These are phyloP conservation scores for Cymbidium sinense DNA, from an alignment of 106 monocot genomes.

Conservation along the genomic window DNA sequence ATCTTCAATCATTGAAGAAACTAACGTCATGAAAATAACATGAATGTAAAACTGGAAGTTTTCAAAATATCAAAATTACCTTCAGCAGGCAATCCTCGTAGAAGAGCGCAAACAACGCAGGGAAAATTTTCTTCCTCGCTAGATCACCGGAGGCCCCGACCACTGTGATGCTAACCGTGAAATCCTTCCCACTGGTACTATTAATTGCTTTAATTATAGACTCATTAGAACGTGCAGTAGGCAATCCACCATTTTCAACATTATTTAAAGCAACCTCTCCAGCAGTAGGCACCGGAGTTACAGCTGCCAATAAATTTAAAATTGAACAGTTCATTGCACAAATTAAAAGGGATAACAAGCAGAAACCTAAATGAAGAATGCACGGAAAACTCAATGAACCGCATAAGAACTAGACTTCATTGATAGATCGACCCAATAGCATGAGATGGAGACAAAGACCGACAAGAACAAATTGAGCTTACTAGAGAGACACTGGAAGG, in stretches of 20 bases:
- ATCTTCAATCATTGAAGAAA: neutral
- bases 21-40: neutral
- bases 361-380: neutral
- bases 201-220: slow-evolving; percentile 4
- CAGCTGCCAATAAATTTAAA: slow-evolving; percentile 12
- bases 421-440: neutral
- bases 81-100: slow-evolving; percentile 90
- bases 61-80: slow-evolving; percentile 25
- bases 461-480: neutral
- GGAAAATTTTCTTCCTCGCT: slow-evolving; percentile 96
- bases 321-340: neutral
- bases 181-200: slow-evolving; percentile 20
- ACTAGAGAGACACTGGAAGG: neutral
- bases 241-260: slow-evolving; percentile 41
- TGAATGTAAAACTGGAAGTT: neutral
- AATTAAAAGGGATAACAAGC: neutral
- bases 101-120: slow-evolving; percentile 89
- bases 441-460: neutral
- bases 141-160: slow-evolving; percentile 96
- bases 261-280: slow-evolving; percentile 22
- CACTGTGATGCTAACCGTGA: slow-evolving; percentile 82
- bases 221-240: slow-evolving; percentile 21
- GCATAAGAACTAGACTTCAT: neutral
- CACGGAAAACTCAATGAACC: neutral
- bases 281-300: slow-evolving; percentile 6